Percentiles rank a stretch among this genome's conserved stretches.
phyloP scores from a whole-genome alignment of 345 rosid genomes.

The Syzygium jambos region DNA sequence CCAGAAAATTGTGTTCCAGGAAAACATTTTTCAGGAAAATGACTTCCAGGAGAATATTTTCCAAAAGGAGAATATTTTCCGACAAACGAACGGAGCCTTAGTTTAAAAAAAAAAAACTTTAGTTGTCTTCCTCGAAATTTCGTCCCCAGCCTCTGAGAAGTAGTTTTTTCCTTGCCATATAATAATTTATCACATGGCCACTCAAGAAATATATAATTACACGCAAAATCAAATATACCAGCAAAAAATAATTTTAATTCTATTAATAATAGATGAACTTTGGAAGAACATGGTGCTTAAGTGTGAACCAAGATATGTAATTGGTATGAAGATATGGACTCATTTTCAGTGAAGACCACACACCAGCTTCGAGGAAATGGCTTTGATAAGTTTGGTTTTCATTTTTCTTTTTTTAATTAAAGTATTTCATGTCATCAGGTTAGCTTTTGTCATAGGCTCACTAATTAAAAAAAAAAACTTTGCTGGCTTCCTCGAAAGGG shows the following conservation, averaged over 20 bases:
- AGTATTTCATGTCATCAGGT: too few species aligned
- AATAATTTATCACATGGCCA: not conserved
- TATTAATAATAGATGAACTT: not conserved
- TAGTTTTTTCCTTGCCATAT: too few species aligned
- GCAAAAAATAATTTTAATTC: not conserved
- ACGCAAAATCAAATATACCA: not conserved
- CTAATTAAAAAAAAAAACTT: too few species aligned
- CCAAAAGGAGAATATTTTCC: too few species aligned
- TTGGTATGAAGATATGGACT: not conserved
- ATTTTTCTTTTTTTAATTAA: too few species aligned
- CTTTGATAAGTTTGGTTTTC: not conserved
- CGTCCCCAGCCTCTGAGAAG: not conserved
- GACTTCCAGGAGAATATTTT: too few species aligned
- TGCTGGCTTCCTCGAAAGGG: too few species aligned
- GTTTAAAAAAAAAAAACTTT: too few species aligned
- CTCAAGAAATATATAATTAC: not conserved
- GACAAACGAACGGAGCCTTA: too few species aligned
- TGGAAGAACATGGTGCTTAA: not conserved
- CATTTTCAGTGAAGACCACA: too few species aligned
- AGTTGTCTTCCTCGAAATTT: not conserved
- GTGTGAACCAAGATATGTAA: not conserved
- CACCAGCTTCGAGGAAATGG: not conserved
- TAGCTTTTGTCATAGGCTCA: not conserved
- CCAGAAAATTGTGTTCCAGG: too few species aligned
- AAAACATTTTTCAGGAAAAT: too few species aligned